Percentiles rank a stretch among this genome's conserved stretches.
phyloP scores from a whole-genome alignment of 768 basidiomycete species.

The Hygrophoropsis aurantiaca region DNA sequence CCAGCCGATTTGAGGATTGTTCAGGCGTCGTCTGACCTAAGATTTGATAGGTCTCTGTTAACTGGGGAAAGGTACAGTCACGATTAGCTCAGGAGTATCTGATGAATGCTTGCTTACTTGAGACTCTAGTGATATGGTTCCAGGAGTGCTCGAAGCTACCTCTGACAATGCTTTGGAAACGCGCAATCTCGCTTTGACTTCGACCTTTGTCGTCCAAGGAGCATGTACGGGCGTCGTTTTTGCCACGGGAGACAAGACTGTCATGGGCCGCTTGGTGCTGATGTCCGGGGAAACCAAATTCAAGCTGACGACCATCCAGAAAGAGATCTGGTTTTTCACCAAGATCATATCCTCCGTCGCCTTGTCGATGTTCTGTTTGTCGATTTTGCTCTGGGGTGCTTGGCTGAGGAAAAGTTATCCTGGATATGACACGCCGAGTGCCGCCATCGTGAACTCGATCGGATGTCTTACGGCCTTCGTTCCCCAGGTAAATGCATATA shows the following conservation, averaged over 20 bases:
- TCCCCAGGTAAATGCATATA: conserved; percentile 40
- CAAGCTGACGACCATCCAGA: conserved; percentile 22
- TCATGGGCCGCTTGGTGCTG: conserved; percentile 43
- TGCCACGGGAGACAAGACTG: conserved; percentile 48
- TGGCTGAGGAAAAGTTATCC: conserved; percentile 29
- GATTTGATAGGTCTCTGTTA: conserved; percentile 63
- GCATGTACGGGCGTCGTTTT: conserved; percentile 49
- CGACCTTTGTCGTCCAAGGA: conserved; percentile 40
- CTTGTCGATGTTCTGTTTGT: conserved; percentile 42
- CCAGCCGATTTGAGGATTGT: conserved; percentile 73
- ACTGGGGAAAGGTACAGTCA: conserved; percentile 54
- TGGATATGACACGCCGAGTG: conserved; percentile 43
- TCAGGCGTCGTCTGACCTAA: conserved; percentile 53
- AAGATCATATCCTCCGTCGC: conserved; percentile 54
- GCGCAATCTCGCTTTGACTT: conserved; percentile 49
- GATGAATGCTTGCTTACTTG: not conserved
- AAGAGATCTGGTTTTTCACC: conserved; percentile 39
- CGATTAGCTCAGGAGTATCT: conserved; percentile 31
- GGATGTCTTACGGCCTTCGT: conserved; percentile 40
- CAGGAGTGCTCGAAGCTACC: conserved; percentile 37
- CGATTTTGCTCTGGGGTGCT: conserved; percentile 30
- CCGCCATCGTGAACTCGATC: conserved; percentile 24
- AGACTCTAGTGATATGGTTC: conserved; percentile 27
- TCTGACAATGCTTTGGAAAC: conserved; percentile 45
- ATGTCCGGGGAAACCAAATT: conserved; percentile 41